Conservation (phyloP, 2,329 filamentous ascomycete genomes). For the Septoria linicola region DNA sequence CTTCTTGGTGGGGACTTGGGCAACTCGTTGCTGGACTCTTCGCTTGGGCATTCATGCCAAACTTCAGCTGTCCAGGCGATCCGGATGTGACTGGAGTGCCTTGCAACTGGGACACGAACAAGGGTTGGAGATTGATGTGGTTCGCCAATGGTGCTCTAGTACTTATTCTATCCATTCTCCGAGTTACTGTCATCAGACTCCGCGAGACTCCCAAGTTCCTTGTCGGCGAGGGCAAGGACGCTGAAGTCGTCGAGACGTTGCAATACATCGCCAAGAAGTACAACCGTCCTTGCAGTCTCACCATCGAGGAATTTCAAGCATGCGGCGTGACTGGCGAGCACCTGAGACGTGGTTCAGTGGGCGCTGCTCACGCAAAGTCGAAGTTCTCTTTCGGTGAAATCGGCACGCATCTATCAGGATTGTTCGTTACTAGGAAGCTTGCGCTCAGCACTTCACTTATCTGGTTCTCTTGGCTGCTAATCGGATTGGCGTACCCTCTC, state of each 20-base stretch:
- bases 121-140: constrained; percentile 59
- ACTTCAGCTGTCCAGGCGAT: constrained; percentile 47
- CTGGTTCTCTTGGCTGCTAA: constrained; percentile 62
- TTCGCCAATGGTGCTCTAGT: constrained; percentile 55
- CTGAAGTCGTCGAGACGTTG: constrained; percentile 51
- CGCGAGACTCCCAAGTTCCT: constrained; percentile 59
- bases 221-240: constrained; percentile 54
- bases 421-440: constrained; percentile 63
- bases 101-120: constrained; percentile 54
- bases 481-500: constrained; percentile 62
- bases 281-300: constrained; percentile 54
- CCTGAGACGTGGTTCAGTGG: constrained; percentile 25
- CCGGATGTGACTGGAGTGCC: constrained; percentile 42
- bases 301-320: constrained; percentile 49
- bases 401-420: constrained; percentile 59
- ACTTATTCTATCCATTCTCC: constrained; percentile 53
- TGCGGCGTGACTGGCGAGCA: constrained; percentile 42
- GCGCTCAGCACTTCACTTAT: constrained; percentile 62
- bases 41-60: constrained; percentile 55
- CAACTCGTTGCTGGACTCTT: constrained; percentile 55
- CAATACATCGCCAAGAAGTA: constrained; percentile 54
- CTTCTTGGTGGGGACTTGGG: constrained; percentile 56
- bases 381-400: constrained; percentile 43
- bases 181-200: constrained; percentile 55
- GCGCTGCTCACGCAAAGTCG: constrained; percentile 33